These are phyloP conservation scores for Paramecium primaurelia DNA, from an alignment of 73 alveolate genomes.

Conservation along the genomic window DNA sequence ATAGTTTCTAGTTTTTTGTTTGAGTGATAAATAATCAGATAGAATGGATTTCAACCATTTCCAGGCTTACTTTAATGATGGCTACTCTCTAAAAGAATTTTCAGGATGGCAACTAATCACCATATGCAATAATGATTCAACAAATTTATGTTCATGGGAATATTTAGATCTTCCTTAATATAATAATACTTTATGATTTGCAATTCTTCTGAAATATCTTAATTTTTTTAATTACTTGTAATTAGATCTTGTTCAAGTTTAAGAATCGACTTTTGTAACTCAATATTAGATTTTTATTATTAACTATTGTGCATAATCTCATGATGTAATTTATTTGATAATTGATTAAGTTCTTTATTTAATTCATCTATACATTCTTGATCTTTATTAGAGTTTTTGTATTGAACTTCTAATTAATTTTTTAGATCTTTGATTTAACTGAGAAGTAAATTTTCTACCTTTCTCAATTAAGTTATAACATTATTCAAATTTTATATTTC, in stretches of 20 bases:
- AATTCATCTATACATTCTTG: constrained; percentile 17
- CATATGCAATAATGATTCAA: constrained; percentile 45
- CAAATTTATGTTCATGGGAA: constrained; percentile 41
- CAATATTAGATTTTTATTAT: constrained; percentile 23
- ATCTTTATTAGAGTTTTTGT: not conserved
- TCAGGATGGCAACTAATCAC: constrained; percentile 49
- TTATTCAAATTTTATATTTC: not conserved
- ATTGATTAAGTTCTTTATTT: not conserved
- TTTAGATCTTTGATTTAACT: not conserved
- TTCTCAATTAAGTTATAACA: not conserved
- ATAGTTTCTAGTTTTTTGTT: not conserved
- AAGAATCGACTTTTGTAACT: not conserved
- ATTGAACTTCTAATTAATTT: not conserved
- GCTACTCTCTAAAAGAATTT: constrained; percentile 15
- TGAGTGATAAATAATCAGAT: not conserved
- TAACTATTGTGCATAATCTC: constrained; percentile 3
- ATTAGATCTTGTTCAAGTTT: constrained; percentile 12
- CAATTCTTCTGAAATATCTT: constrained; percentile 30
- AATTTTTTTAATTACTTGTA: not conserved
- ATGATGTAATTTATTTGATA: not conserved
- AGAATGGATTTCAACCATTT: constrained; percentile 36
- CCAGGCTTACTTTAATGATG: constrained; percentile 34
- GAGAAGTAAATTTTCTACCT: constrained; percentile 6
- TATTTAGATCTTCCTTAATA: constrained; percentile 18
- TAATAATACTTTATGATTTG: not conserved